Conservation (phyloP, 1,284 basidiomycete genomes). For the Anthracocystis walkeri region DNA sequence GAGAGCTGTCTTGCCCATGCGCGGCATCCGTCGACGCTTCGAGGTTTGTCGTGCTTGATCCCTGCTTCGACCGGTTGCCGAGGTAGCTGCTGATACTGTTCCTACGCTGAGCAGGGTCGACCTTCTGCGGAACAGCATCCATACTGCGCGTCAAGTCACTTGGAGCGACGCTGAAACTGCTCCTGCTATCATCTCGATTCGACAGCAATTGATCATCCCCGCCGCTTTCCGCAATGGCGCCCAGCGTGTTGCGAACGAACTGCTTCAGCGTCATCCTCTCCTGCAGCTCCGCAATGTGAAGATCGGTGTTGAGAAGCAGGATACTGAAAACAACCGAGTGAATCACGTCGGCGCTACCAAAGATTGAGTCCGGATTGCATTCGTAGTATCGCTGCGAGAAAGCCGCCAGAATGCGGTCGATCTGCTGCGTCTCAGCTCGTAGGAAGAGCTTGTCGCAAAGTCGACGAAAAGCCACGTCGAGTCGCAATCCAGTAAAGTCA, state of each 20-base stretch:
- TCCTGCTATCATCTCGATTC: conserved; percentile 41
- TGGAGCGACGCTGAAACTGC: conserved; percentile 34
- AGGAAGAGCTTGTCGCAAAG: conserved; percentile 91
- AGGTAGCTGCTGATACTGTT: conserved; percentile 38
- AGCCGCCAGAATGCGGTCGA: conserved; percentile 92
- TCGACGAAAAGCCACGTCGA: conserved; percentile 89
- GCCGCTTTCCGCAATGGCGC: conserved; percentile 74
- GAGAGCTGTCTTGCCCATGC: conserved; percentile 9
- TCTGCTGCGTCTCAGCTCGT: conserved; percentile 96
- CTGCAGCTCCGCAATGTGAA: conserved; percentile 90
- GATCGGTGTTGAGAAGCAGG: conserved; percentile 93
- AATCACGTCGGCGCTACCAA: conserved; percentile 85
- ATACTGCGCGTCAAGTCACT: conserved; percentile 15
- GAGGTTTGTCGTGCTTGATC: conserved; percentile 21
- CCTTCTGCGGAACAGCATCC: conserved; percentile 10
- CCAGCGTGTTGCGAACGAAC: conserved; percentile 91
- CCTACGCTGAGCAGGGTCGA: conserved; percentile 12
- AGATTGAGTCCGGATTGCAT: conserved; percentile 83
- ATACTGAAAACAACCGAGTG: conserved; percentile 94
- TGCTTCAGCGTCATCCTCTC: conserved; percentile 92
- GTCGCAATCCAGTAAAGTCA: conserved; percentile 82
- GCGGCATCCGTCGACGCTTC: conserved; percentile 24
- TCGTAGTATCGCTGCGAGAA: conserved; percentile 91
- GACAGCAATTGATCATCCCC: conserved; percentile 11
- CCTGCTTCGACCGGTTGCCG: conserved; percentile 20